Evolutionary conservation across 345 rosid species (phyloP).

Genomic region (Schrenkiella parvula): DNA sequence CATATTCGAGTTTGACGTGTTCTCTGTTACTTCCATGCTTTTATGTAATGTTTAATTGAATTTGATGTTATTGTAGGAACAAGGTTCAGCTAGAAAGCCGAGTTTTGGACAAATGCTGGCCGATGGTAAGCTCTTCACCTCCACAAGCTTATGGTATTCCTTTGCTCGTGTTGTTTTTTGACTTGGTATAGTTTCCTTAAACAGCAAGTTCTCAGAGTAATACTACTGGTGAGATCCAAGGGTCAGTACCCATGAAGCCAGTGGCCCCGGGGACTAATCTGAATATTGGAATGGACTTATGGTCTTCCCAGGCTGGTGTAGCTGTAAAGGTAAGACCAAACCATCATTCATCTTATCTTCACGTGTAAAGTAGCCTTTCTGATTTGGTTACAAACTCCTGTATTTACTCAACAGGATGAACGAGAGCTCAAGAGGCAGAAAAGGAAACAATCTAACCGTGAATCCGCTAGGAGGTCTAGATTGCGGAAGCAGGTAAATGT

Average conservation of each 20-base stretch:
- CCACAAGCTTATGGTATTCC: background rate
- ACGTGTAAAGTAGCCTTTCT: background rate
- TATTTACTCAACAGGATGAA: slow-evolving; percentile 60
- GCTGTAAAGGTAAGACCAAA: slow-evolving; percentile 54
- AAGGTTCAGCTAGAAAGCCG: slow-evolving; percentile 52
- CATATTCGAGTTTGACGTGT: background rate
- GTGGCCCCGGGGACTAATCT: slow-evolving; percentile 66
- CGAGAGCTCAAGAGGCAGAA: slow-evolving; percentile 90
- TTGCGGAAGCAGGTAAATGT: slow-evolving; percentile 84
- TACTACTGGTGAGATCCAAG: slow-evolving; percentile 43
- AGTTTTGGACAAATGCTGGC: slow-evolving; percentile 79
- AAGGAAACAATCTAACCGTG: slow-evolving; percentile 96
- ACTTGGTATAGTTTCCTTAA: slow-evolving; percentile 22
- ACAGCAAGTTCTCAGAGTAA: slow-evolving; percentile 64
- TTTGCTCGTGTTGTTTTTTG: background rate
- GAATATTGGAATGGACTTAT: slow-evolving; percentile 90
- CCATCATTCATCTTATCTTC: slow-evolving; percentile 39
- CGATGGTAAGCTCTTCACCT: slow-evolving; percentile 50
- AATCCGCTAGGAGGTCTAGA: slow-evolving; percentile 96
- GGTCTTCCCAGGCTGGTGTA: slow-evolving; percentile 68
- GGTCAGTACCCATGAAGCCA: slow-evolving; percentile 62
- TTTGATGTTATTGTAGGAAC: slow-evolving; percentile 42
- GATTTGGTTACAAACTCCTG: background rate
- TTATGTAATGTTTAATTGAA: background rate
- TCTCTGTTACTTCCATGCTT: background rate